A percentile compares a stretch with the other conserved stretches of the same genome.
Evolutionary conservation across 371 early-diverging fungal genomes (phyloP).

Genomic region (Mortierella sp.): DNA sequence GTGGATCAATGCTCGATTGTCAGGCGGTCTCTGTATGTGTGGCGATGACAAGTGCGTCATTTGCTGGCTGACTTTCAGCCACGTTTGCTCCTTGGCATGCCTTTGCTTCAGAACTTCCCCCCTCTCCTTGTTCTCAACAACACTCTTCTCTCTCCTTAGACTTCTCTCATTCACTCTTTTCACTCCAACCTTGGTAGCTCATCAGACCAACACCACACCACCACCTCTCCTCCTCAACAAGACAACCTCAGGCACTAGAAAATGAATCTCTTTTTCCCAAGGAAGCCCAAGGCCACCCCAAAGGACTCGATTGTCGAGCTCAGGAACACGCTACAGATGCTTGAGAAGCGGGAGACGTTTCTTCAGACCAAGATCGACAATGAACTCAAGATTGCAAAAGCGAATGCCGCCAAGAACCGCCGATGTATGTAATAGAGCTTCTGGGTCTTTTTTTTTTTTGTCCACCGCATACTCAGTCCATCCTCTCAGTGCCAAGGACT

Average conservation of each 20-base stretch:
- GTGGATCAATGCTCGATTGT: no score
- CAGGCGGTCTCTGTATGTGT: no score
- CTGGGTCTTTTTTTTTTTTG: not conserved
- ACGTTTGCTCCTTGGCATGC: no score
- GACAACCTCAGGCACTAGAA: not conserved
- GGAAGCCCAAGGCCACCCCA: constrained; percentile 83
- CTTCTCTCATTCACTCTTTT: not conserved
- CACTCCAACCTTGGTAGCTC: not conserved
- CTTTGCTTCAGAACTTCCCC: not conserved
- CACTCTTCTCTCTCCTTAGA: constrained; percentile 2
- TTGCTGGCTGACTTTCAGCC: no score
- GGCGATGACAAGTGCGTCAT: no score
- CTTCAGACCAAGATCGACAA: constrained; percentile 89
- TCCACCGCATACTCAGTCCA: not conserved
- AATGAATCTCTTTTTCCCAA: constrained; percentile 90
- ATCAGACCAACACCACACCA: not conserved
- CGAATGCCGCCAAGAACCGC: constrained; percentile 94
- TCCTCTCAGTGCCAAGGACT: no score
- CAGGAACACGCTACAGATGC: constrained; percentile 89
- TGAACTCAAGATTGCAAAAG: constrained; percentile 88
- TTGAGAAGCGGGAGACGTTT: constrained; percentile 93
- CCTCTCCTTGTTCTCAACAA: not conserved
- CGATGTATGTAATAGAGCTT: constrained; percentile 64
- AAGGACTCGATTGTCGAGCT: constrained; percentile 96
- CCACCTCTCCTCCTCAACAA: not conserved